Percentiles rank a stretch among this genome's conserved stretches.
Evolutionary conservation across 257 asterid genomes (phyloP).

Genomic region (Perilla frutescens): DNA sequence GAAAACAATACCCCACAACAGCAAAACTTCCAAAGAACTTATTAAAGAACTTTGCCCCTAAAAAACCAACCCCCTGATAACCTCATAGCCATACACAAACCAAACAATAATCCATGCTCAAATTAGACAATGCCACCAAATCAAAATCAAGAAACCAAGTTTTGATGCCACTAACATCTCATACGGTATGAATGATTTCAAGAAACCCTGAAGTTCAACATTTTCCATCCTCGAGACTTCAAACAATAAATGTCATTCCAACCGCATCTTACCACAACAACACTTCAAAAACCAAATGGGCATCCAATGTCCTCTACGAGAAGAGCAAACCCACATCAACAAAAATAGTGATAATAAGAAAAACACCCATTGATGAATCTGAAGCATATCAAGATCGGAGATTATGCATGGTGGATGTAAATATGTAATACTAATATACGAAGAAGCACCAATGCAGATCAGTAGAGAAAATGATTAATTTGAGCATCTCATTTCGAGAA

Average conservation of each 20-base stretch:
- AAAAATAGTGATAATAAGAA: neutral
- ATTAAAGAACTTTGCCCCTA: neutral
- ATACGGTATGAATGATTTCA: neutral
- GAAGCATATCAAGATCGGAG: constrained; percentile 25
- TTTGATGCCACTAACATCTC: constrained; percentile 21
- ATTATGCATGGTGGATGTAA: constrained; percentile 25
- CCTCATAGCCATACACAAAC: constrained; percentile 29
- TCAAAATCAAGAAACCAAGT: constrained; percentile 19
- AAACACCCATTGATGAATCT: constrained; percentile 28
- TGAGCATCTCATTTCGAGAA: neutral
- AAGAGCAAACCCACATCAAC: constrained; percentile 16
- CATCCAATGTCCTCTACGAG: constrained; percentile 11
- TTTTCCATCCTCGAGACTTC: constrained; percentile 10
- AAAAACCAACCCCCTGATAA: constrained; percentile 29
- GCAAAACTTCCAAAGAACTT: neutral
- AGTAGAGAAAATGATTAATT: neutral
- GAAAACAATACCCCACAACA: neutral
- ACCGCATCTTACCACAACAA: constrained; percentile 13
- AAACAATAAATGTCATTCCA: constrained; percentile 18
- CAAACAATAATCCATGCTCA: constrained; percentile 26
- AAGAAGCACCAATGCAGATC: constrained; percentile 13
- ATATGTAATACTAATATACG: too few relatives aligned
- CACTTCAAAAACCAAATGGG: constrained; percentile 26
- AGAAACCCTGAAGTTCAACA: neutral
- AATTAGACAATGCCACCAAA: constrained; percentile 33